Evolutionary conservation across 2,329 filamentous ascomycete species (phyloP).

Genomic region (Botrytis squamosa): DNA sequence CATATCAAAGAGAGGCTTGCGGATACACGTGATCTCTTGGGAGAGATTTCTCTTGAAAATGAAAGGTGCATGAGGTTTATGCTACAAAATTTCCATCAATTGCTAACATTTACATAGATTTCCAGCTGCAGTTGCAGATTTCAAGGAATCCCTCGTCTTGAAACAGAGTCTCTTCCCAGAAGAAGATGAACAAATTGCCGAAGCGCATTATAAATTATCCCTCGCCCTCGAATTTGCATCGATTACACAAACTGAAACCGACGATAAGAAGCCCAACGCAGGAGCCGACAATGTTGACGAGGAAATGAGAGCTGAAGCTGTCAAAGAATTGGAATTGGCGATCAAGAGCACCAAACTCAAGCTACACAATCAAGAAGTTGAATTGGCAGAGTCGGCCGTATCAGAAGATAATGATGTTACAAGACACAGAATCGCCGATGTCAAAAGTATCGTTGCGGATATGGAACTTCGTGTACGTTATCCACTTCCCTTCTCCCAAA

Average conservation of each 20-base stretch:
- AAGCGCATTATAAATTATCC: constrained; percentile 95
- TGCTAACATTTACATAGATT: constrained; percentile 54
- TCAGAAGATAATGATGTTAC: constrained; percentile 66
- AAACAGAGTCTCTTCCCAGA: constrained; percentile 76
- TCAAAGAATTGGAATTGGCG: constrained; percentile 68
- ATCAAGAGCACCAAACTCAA: constrained; percentile 72
- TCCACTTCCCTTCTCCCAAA: not conserved
- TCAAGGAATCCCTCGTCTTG: constrained; percentile 72
- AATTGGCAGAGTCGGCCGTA: constrained; percentile 60
- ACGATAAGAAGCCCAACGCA: constrained; percentile 49
- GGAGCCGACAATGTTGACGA: constrained; percentile 56
- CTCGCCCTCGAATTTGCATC: constrained; percentile 93
- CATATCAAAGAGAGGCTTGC: constrained; percentile 73
- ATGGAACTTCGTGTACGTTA: constrained; percentile 52
- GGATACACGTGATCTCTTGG: constrained; percentile 90
- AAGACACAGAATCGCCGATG: constrained; percentile 64
- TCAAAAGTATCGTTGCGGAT: constrained; percentile 74
- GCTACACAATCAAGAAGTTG: constrained; percentile 66
- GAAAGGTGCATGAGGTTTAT: constrained; percentile 58
- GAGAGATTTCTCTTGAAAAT: constrained; percentile 96
- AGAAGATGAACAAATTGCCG: constrained; percentile 82
- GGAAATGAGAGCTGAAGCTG: constrained; percentile 67
- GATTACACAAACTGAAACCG: constrained; percentile 58
- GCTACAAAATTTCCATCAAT: not conserved
- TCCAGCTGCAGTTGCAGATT: constrained; percentile 80